phyloP scores from a whole-genome alignment of 345 rosid genomes.

The Balakata baccata region DNA sequence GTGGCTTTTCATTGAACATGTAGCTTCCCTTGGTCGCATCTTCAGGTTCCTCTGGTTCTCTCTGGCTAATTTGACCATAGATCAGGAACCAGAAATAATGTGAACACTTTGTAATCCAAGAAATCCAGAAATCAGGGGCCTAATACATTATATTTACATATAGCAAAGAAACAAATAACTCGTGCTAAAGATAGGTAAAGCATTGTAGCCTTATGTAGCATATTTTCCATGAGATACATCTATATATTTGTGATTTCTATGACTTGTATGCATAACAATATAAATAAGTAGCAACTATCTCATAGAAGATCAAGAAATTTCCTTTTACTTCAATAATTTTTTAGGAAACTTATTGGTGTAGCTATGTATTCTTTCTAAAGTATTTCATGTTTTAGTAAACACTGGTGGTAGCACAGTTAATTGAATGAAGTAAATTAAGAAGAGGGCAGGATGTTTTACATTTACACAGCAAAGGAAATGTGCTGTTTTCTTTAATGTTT shows the following conservation, averaged over 20 bases:
- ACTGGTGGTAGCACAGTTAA: not conserved
- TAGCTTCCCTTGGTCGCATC: slow-evolving; percentile 95
- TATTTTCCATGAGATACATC: not conserved
- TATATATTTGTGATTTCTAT: not conserved
- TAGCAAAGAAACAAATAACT: not conserved
- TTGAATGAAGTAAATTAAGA: not conserved
- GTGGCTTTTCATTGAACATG: slow-evolving; percentile 95
- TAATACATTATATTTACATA: not conserved
- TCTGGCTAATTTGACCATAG: slow-evolving; percentile 47
- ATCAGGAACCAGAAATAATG: not conserved
- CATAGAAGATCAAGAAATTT: not conserved
- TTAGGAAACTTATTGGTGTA: no score
- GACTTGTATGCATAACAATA: not conserved
- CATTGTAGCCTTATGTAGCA: not conserved
- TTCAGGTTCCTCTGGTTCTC: slow-evolving; percentile 99
- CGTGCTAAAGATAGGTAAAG: not conserved
- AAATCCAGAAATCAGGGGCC: not conserved
- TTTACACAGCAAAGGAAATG: not conserved
- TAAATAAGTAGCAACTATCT: not conserved
- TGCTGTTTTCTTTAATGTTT: not conserved
- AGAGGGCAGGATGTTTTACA: not conserved
- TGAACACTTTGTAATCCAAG: not conserved
- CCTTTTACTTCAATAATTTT: not conserved
- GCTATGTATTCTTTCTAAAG: not conserved
- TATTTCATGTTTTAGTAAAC: not conserved